These are phyloP conservation scores for Backusella mclennaniae DNA, from an alignment of 192 early-diverging fungal species.

Conservation along the genomic window DNA sequence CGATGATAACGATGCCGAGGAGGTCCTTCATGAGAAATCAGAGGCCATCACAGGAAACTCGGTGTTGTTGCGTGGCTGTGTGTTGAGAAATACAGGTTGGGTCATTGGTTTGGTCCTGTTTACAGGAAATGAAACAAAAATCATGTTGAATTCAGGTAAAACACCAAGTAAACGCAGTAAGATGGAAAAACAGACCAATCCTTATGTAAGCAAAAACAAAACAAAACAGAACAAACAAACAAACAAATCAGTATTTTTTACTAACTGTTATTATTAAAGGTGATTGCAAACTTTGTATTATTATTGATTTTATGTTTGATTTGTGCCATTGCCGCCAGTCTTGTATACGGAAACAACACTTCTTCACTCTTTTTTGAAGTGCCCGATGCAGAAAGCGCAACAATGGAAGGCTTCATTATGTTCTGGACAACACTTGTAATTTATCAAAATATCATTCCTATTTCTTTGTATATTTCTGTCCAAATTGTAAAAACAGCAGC, in stretches of 20 bases:
- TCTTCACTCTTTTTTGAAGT: conserved; percentile 48
- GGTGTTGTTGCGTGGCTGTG: conserved; percentile 69
- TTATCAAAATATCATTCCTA: conserved; percentile 95
- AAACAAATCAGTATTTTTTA: too few species aligned
- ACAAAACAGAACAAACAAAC: not conserved
- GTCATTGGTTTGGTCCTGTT: conserved; percentile 69
- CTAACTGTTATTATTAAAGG: conserved; percentile 32
- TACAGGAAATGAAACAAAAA: conserved; percentile 77
- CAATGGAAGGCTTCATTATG: conserved; percentile 63
- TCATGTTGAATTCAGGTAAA: conserved; percentile 71
- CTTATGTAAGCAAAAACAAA: conserved; percentile 43
- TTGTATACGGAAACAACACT: conserved; percentile 59
- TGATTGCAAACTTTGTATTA: conserved; percentile 77
- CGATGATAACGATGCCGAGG: not conserved
- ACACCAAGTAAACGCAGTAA: conserved; percentile 67
- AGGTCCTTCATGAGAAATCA: conserved; percentile 26
- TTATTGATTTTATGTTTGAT: conserved; percentile 75
- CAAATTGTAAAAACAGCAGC: conserved; percentile 67
- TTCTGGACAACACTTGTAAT: conserved; percentile 83
- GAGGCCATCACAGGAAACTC: conserved; percentile 62
- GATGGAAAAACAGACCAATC: conserved; percentile 73
- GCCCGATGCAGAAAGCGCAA: conserved; percentile 48
- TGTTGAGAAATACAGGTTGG: conserved; percentile 75
- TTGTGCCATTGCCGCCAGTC: conserved; percentile 63
- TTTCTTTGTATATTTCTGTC: conserved; percentile 90